Base-by-base conservation (phyloP, 495 filamentous ascomycete genomes). In the Aspergillus bertholletiae region DNA sequence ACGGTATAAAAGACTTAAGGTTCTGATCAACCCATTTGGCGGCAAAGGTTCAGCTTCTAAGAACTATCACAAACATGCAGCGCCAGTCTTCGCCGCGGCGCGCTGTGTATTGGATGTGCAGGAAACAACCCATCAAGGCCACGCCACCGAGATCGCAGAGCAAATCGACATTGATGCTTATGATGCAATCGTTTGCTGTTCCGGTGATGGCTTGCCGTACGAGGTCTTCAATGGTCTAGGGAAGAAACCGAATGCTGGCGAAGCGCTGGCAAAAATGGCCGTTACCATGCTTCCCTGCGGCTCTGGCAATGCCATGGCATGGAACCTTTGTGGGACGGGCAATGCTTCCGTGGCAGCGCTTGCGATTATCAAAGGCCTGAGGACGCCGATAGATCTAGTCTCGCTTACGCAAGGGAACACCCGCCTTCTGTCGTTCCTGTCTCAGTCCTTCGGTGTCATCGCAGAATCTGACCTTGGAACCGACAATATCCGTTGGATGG, bases 211-310 rank as follows among this genome's bases (percentile, higher is more conserved):
- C 11, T 66, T 96, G 17, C 89, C 90, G 0, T 87, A 96, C 63
- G 93, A 98, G 70, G 88, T 96, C 12, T 96, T 96, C 77, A 97
- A 98, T 64, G 94, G 94, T 7, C 65, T 98, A 21, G 90, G 78
- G 15, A 87, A 86, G 67, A 85, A 88, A 43, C 59, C 74, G 7
- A 86, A 97, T 70, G 91, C 90, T 22, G 73, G 80, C 43, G 81
- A 79, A 45, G 94, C 92, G 0, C 67, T 98, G 57, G 72, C 74
- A 5, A 88, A 87, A 60, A 67, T 96, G n/a, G 90, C 94, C 8
- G 83, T 98, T 9, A 84, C 86, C n/a, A 84, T 96, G 62, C 77
- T 98, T 8, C 94, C 94, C 8, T 94, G 93, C 64, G 94, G 94
- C 7, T 90, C 88, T 43, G 94, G 93, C 3, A 98, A 98, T 66